Evolutionary conservation across 2,329 filamentous ascomycete species (phyloP), one percentile per base, ranked within the genome.

Genomic region (Colletotrichum echinochloae): DNA sequence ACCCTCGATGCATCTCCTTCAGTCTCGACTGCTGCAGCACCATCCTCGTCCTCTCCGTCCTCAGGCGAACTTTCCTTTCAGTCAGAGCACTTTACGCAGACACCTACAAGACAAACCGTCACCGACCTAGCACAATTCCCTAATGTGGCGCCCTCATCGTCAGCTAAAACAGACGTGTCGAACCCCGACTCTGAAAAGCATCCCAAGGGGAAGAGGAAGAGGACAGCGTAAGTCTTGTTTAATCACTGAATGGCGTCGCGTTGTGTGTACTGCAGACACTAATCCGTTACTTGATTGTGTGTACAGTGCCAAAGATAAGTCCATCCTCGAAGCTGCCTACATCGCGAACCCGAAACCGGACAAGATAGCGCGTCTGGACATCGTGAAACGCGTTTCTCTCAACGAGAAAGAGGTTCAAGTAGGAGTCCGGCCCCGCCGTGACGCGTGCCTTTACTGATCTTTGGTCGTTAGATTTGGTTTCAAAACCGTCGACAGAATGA

Each of bases 331-430:
- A 81, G 88, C 92, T 44, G 94, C 95, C 70, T 98, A 97, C 79
- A 87, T 89, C 75, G 88, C 86, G 72, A 97, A 98, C 79, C 89
- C 94, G 8, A 98, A 97, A 81, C 95, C 95, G 41, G 95, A 97
- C 83, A 98, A 97, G 83, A 88, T 90, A 66, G 92, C 94, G 80
- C 93, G 95, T 83, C 87, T 93, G 56, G 91, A 91, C 69, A 94
- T 98, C 73, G 94, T 97, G 71, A 89, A 89, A 82, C 92, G 91
- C 81, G 94, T 98, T 72, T 92, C 93, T 30, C 87, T 98, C 73
- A 95, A 93, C 74, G 95, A 98, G 83, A 98, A 97, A 81, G 95
- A 98, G 84, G 94, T 98, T 46, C 95, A 98, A 90, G 95, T 97
- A 84, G 81, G 41, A 28, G 26, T 7, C 35, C 12, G 5, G 9